Base-by-base conservation (phyloP, 805 yeast species). In the Candida broadrunensis region DNA sequence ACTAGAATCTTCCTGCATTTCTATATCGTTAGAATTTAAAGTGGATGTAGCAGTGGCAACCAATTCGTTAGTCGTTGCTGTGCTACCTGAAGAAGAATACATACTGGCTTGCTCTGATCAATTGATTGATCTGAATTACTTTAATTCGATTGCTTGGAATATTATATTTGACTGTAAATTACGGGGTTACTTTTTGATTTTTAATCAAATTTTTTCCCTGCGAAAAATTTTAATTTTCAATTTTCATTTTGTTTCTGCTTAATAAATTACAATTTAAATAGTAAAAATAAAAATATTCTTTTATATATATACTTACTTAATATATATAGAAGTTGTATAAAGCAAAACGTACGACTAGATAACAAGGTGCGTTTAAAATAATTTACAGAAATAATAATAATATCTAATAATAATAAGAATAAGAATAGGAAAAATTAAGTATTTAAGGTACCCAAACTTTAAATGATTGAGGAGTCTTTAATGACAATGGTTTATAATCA, bases 401-500 rank as follows among this genome's bases (percentile, higher is more conserved):
- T 7, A 25, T 11, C 12, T 21, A 21, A 21, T 21, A 21, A 21
- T 21, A 21, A 21, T 21, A 21, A 21, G 6, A n/a, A n/a, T 21
- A 21, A 21, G 6, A 9, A 21, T 7, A 7, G 24, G 6, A 7
- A 21, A 21, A 7, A 9, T 6, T 21, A 21, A 7, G 24, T 7
- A 21, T 9, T 45, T 51, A 69, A 24, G 73, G 74, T 16, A 61
- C 73, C 75, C 75, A 70, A 13, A 70, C 66, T 50, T 67, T 69
- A 49, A 68, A 70, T 14, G 64, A 51, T 48, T 65, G 72, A 2
- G 75, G 74, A n/a, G 65, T 51, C 37, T 61, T 62, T 26, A 69
- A 52, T 2, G 74, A 70, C 31, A 67, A 45, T 5, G 75, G 75
- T 41, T 60, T 65, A 17, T 48, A 43, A 18, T 43, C 44, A 35